Percentiles rank a stretch among this genome's conserved stretches.
Conservation (phyloP, 1,139 yeast genomes). For the Hyphopichia burtonii region DNA sequence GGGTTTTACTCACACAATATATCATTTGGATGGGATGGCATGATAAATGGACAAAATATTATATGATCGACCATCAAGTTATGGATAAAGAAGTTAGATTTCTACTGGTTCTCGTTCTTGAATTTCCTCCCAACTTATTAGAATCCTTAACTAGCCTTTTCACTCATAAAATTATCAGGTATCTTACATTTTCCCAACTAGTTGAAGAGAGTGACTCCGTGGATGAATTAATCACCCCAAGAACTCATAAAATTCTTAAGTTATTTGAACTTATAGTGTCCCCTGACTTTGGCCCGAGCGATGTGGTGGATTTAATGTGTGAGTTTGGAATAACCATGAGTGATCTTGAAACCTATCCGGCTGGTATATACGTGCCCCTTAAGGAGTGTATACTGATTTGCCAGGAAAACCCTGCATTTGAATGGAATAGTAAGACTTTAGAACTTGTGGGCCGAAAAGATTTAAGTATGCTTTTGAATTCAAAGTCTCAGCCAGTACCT, state of each 20-base stretch:
- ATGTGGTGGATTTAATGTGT: slow-evolving; percentile 59
- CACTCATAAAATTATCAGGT: slow-evolving; percentile 45
- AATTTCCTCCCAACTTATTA: slow-evolving; percentile 55
- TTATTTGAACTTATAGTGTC: slow-evolving; percentile 65
- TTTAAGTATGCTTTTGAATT: slow-evolving; percentile 35
- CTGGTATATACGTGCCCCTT: slow-evolving; percentile 67
- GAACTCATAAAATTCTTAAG: slow-evolving; percentile 57
- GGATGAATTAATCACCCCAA: slow-evolving; percentile 63
- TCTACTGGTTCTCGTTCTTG: slow-evolving; percentile 43
- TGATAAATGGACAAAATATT: slow-evolving; percentile 60
- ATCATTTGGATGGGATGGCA: slow-evolving; percentile 78
- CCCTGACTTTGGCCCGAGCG: slow-evolving; percentile 47
- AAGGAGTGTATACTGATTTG: slow-evolving; percentile 58
- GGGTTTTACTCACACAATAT: slow-evolving; percentile 58
- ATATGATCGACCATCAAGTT: slow-evolving; percentile 29
- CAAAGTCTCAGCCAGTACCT: slow-evolving; percentile 15
- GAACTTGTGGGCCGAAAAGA: slow-evolving; percentile 70
- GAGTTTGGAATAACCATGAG: slow-evolving; percentile 50
- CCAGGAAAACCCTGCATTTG: slow-evolving; percentile 54
- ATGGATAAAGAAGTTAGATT: slow-evolving; percentile 30
- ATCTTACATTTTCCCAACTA: slow-evolving; percentile 65
- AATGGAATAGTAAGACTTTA: slow-evolving; percentile 50
- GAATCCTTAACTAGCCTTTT: slow-evolving; percentile 56
- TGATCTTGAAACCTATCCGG: slow-evolving; percentile 69
- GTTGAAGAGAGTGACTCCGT: slow-evolving; percentile 62